phyloP scores from a whole-genome alignment of 768 basidiomycete genomes.

The Amanita muscaria region DNA sequence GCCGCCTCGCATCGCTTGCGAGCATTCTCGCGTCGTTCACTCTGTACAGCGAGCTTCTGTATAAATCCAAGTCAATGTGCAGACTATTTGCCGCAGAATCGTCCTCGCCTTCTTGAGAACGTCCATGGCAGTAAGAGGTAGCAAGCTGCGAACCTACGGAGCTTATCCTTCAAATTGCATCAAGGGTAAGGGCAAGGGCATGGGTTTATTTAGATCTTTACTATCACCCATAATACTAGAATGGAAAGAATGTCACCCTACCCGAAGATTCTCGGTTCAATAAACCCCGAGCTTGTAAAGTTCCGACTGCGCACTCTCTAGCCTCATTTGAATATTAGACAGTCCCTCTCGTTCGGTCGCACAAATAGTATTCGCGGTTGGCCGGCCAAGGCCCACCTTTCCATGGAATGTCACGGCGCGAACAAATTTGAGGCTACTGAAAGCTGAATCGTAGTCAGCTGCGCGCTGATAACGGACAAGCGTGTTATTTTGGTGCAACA shows the following conservation, averaged over 20 bases:
- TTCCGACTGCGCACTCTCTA: slow-evolving; percentile 31
- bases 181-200: no score
- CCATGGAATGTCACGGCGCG: slow-evolving; percentile 22
- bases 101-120: neutral
- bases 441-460: slow-evolving; percentile 31
- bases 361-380: slow-evolving; percentile 25
- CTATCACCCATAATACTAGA: no score
- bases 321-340: slow-evolving; percentile 19
- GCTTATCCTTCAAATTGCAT: no score
- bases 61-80: neutral
- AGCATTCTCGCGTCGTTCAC: slow-evolving; percentile 15
- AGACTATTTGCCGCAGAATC: no score
- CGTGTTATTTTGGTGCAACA: neutral
- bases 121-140: slow-evolving; percentile 2
- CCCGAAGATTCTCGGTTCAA: no score
- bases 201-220: no score
- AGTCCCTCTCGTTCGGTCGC: slow-evolving; percentile 24
- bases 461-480: slow-evolving; percentile 24
- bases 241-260: no score
- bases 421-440: slow-evolving; percentile 21
- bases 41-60: neutral
- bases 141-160: no score
- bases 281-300: no score
- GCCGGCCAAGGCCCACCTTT: slow-evolving; percentile 25
- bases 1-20: slow-evolving; percentile 19